phyloP scores from a whole-genome alignment of 2,329 filamentous ascomycete genomes.

The Aspergillus sp. region DNA sequence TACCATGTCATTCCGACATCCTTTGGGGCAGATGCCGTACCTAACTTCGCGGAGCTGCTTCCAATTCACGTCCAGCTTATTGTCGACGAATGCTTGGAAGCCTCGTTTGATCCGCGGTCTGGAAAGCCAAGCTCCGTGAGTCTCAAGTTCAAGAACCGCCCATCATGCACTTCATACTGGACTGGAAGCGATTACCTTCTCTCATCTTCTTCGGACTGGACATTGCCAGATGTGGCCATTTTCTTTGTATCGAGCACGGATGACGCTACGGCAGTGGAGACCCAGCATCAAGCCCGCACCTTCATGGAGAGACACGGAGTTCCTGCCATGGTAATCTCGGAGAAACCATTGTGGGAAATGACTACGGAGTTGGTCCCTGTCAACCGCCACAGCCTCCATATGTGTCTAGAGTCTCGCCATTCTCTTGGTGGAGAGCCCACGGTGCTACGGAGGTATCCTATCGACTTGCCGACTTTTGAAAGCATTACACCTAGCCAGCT shows the following conservation, averaged over 20 bases:
- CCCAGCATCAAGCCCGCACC: slow-evolving; percentile 27
- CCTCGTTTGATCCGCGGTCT: slow-evolving; percentile 19
- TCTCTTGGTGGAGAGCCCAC: slow-evolving; percentile 25
- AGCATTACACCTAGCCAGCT: slow-evolving; percentile 41
- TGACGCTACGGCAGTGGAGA: slow-evolving; percentile 17
- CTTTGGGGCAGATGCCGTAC: slow-evolving; percentile 38
- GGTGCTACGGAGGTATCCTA: slow-evolving; percentile 35
- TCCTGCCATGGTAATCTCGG: slow-evolving; percentile 39
- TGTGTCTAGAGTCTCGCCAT: slow-evolving; percentile 37
- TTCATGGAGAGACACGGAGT: slow-evolving; percentile 40
- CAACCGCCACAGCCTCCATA: slow-evolving; percentile 37
- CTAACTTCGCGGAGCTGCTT: slow-evolving; percentile 44
- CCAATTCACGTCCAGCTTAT: slow-evolving; percentile 42
- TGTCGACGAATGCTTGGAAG: slow-evolving; percentile 41
- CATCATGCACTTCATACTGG: slow-evolving; percentile 32
- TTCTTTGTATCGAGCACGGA: slow-evolving; percentile 37
- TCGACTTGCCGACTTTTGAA: slow-evolving; percentile 43
- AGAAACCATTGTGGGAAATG: slow-evolving; percentile 37
- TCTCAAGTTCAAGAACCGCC: slow-evolving; percentile 34
- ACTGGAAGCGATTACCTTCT: slow-evolving; percentile 32
- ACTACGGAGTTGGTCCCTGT: slow-evolving; percentile 28
- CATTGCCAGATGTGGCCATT: slow-evolving; percentile 40
- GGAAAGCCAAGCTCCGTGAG: slow-evolving; percentile 26
- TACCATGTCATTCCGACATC: slow-evolving; percentile 45
- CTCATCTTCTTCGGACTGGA: slow-evolving; percentile 36